Evolutionary conservation across 2,329 filamentous ascomycete species (phyloP), one percentile per base, ranked within the genome.

Genomic region (Penicillium oxalicum): DNA sequence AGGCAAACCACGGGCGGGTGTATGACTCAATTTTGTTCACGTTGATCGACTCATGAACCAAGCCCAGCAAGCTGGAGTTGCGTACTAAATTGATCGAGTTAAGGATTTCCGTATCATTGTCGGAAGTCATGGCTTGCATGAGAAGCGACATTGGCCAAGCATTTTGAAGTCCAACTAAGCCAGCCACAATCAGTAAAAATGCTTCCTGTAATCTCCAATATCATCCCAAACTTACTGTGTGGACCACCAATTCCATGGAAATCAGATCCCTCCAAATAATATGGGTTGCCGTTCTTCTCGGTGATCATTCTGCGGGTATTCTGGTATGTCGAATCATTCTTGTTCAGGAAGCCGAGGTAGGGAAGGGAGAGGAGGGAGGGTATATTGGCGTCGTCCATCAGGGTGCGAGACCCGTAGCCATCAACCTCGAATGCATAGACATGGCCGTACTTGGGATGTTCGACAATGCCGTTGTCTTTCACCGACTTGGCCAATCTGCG

Each of bases 111-210:
- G 56, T 55, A 52, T 95, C 91, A 49, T 91, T 77, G 44, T 91
- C 79, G 5, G 84, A 86, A 0, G 93, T 98, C 78, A 93, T 89
- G 2, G 88, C 89, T 69, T 96, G 91, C 18, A 96, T 81, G 7
- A 98, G 77, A 53, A 96, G 74, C 65, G 88, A 93, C 90, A 98
- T 97, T 0, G 93, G 93, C 93, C 93, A 98, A 6, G 91, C 93
- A 57, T 95, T 88, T 60, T 81, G 75, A n/a, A 95, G 73, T 0
- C 93, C 93, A 57, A 96, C 69, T 86, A 62, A 57, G 96, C 69
- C 86, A 62, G 83, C 82, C 5, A 81, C 4, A 80, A 5, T 51
- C 35, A 41, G 46, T 52, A 26, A 29, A 13, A 1, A 32, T 32
- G 29, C 8, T 24, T 18, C 42, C 44, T 2, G n/a, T 24, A 35